Evolutionary conservation across 2,329 filamentous ascomycete species (phyloP).

Genomic region (Botrytis squamosa): DNA sequence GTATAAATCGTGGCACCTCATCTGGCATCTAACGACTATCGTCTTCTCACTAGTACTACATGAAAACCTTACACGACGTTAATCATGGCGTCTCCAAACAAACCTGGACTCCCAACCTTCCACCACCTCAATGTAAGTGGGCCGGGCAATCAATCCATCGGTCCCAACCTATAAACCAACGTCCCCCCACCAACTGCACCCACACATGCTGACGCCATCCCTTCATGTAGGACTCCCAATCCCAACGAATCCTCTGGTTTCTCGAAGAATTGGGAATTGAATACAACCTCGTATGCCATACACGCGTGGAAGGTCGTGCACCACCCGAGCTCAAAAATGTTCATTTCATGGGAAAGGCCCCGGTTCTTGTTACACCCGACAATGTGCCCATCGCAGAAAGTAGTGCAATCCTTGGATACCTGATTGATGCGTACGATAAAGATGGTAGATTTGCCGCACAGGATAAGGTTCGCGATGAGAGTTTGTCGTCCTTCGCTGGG

Average conservation of each 20-base stretch:
- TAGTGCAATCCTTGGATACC: constrained; percentile 38
- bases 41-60: neutral
- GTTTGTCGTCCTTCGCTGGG: constrained; percentile 28
- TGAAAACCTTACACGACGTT: neutral
- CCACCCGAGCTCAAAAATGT: constrained; percentile 68
- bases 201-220: neutral
- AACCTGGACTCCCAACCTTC: constrained; percentile 28
- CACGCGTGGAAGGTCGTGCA: constrained; percentile 48
- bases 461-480: constrained; percentile 39
- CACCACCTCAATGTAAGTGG: constrained; percentile 35
- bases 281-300: constrained; percentile 73
- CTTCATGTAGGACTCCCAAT: constrained; percentile 56
- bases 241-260: constrained; percentile 67
- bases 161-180: neutral
- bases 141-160: neutral
- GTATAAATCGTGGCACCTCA: neutral
- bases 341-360: constrained; percentile 83
- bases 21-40: too few relatives aligned
- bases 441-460: constrained; percentile 33
- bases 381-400: constrained; percentile 36
- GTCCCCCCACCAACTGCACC: neutral
- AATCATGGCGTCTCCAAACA: neutral
- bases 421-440: constrained; percentile 39
- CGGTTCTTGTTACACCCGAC: constrained; percentile 54
- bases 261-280: constrained; percentile 67